Base-by-base conservation (phyloP, 2,329 filamentous ascomycete genomes). In the Claviceps pazoutovae region DNA sequence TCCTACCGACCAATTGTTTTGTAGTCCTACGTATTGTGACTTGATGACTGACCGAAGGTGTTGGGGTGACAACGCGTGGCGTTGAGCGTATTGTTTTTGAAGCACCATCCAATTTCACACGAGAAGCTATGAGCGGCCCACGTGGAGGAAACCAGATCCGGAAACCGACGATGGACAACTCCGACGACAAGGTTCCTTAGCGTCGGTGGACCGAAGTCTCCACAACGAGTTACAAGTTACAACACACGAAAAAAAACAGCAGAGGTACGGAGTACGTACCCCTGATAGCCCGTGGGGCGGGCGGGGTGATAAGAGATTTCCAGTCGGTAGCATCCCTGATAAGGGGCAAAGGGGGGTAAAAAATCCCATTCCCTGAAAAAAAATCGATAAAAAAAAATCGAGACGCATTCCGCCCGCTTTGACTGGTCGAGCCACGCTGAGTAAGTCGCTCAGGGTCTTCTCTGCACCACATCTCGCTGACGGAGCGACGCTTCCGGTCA, bases 271-370 rank as follows among this genome's bases (percentile, higher is more conserved):
- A 26, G 14, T 14, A 34, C 16, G n/a, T 16, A 44, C 42, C 21
- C 21, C 42, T 44, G 19, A 26, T 4, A 11, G 30, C 30, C 38
- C n/a, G 38, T 3, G 14, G 38, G 38, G 16, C 41, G 43, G 37
- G 19, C 14, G 37, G 44, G 37, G 44, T 39, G 50, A 51, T 51
- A 48, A 51, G 50, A 51, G n/a, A 36, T 38, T 49, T 38, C 14
- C 26, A 36, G 42, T 23, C 43, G 43, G 37, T 44, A 47, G n/a
- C 13, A 42, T 16, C 36, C 17, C n/a, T 17, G 51, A 53, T 53
- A 53, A 50, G 43, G 23, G 42, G 43, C 6, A 30, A 34, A 17
- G 34, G 16, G n/a, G 6, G 21, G n/a, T 4, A 30, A 8, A 34
- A 34, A 21, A 19, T 41, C 38, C 38, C 38, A 17, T 17, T 9